Conservation (phyloP, 441 rosid genomes). For the Gossypium lobatum region DNA sequence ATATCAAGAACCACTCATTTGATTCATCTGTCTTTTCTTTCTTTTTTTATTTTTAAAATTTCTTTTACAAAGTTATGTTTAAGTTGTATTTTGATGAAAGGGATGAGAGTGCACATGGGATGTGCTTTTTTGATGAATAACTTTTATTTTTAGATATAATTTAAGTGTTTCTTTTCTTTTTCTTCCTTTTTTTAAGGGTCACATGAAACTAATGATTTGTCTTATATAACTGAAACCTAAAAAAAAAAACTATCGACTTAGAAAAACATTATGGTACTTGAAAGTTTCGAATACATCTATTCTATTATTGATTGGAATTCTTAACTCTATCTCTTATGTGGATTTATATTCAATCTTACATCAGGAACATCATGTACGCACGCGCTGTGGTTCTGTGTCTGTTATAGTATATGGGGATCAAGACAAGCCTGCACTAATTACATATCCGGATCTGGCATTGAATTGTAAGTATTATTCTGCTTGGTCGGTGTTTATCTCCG, state of each 20-base stretch:
- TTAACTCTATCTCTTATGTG: background rate
- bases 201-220: conserved; percentile 14
- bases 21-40: conserved; percentile 12
- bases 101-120: conserved; percentile 51
- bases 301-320: background rate
- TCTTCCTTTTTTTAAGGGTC: conserved; percentile 29
- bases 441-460: conserved; percentile 68
- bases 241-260: background rate
- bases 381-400: conserved; percentile 56
- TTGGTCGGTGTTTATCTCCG: conserved; percentile 3
- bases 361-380: conserved; percentile 60
- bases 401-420: conserved; percentile 63
- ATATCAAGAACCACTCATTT: conserved; percentile 21
- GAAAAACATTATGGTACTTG: conserved; percentile 11
- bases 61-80: conserved; percentile 15
- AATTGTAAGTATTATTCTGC: conserved; percentile 37
- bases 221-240: conserved; percentile 4
- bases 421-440: conserved; percentile 64
- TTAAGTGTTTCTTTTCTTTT: conserved; percentile 21
- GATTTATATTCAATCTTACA: conserved; percentile 2
- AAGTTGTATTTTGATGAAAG: conserved; percentile 16
- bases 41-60: background rate
- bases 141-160: conserved; percentile 4
- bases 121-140: conserved; percentile 34
- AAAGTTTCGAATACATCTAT: background rate